These are phyloP conservation scores for Liquidambar formosana DNA, from an alignment of 164 flowering plant genomes.

Conservation along the genomic window DNA sequence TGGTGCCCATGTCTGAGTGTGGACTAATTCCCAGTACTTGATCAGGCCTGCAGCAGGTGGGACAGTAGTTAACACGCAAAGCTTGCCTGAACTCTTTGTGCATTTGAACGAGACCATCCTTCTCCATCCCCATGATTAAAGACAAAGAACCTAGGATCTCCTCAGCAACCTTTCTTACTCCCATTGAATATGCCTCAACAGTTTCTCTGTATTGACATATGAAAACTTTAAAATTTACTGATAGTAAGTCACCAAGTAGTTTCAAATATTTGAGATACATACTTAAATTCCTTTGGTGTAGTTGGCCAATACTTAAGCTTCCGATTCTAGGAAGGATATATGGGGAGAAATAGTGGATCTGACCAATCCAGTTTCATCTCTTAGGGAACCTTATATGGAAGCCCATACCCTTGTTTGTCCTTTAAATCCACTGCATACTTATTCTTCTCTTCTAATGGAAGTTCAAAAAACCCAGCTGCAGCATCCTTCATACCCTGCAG, in stretches of 20 bases:
- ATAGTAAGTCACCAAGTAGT: background rate
- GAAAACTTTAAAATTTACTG: background rate
- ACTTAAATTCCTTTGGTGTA: constrained; percentile 11
- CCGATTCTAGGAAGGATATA: constrained; percentile 1
- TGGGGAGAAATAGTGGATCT: constrained; percentile 7
- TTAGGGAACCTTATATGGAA: constrained; percentile 14
- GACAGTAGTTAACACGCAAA: constrained; percentile 25
- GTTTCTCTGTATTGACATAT: constrained; percentile 14
- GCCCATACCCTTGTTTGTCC: constrained; percentile 29
- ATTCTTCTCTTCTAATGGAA: constrained; percentile 24
- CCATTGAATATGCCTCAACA: constrained; percentile 19
- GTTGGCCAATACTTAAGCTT: constrained; percentile 19
- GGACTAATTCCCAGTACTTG: constrained; percentile 26
- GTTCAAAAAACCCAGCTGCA: constrained; percentile 20
- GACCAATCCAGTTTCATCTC: constrained; percentile 28
- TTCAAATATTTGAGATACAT: background rate
- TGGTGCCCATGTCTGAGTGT: constrained; percentile 22
- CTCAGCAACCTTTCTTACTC: constrained; percentile 10
- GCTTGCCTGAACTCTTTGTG: constrained; percentile 10
- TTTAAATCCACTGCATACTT: constrained; percentile 14
- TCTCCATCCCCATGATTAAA: constrained; percentile 13
- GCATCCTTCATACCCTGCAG: constrained; percentile 9
- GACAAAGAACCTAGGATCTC: constrained; percentile 14
- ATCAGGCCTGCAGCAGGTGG: constrained; percentile 21
- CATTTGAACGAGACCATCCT: constrained; percentile 10